Conservation (phyloP, 768 basidiomycete genomes). For the Mycena vulgaris region DNA sequence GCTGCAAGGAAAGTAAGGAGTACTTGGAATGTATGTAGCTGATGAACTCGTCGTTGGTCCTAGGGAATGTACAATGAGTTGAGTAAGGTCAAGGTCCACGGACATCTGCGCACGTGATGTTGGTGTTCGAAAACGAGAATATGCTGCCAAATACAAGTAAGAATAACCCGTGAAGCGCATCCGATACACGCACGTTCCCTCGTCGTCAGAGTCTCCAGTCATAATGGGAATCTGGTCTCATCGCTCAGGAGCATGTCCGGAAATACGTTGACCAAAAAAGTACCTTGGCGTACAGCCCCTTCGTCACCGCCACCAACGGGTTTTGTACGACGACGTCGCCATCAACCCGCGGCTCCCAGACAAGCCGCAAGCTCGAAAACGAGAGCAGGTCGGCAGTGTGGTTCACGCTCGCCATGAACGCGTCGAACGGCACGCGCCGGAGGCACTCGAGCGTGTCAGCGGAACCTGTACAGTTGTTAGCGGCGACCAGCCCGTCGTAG, state of each 20-base stretch:
- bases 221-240: conserved; percentile 26
- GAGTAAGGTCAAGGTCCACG: conserved; percentile 7
- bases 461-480: conserved; percentile 42
- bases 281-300: conserved; percentile 52
- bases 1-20: neutral
- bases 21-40: conserved; percentile 28
- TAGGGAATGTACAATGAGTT: neutral
- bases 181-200: conserved; percentile 17
- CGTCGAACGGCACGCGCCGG: conserved; percentile 47
- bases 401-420: conserved; percentile 51
- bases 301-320: conserved; percentile 49
- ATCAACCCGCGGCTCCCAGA: conserved; percentile 58
- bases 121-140: conserved; percentile 18
- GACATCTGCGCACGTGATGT: conserved; percentile 14
- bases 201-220: conserved; percentile 23
- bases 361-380: conserved; percentile 47
- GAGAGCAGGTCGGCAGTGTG: conserved; percentile 48
- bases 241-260: neutral
- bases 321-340: conserved; percentile 53
- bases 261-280: neutral
- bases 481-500: conserved; percentile 24
- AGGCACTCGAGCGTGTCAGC: conserved; percentile 52
- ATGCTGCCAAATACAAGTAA: neutral
- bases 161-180: too few species aligned
- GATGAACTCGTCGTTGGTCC: conserved; percentile 22